These are phyloP conservation scores for Ruellia speciosa DNA, from an alignment of 305 asterid genomes.

Conservation along the genomic window DNA sequence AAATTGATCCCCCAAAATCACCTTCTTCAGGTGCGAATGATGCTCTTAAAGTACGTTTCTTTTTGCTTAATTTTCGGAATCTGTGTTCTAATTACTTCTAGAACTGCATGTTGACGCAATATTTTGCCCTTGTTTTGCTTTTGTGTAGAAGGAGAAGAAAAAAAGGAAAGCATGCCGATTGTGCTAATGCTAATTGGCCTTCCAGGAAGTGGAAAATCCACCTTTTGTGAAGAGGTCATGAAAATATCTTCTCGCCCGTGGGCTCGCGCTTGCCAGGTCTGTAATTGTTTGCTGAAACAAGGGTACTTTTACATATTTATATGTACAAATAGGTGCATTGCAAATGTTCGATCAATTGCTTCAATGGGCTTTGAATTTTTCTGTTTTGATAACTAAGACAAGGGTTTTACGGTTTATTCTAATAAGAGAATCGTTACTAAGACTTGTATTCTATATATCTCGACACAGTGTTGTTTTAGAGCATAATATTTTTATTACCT, in stretches of 20 bases:
- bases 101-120: background rate
- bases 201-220: slow-evolving; percentile 96
- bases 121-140: background rate
- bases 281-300: background rate
- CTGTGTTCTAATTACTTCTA: background rate
- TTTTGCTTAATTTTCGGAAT: background rate
- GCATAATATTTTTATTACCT: background rate
- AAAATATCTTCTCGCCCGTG: slow-evolving; percentile 51
- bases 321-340: background rate
- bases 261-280: slow-evolving; percentile 92
- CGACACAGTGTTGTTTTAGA: background rate
- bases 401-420: too few species aligned
- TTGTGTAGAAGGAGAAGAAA: slow-evolving; percentile 23
- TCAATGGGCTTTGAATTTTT: slow-evolving; percentile 18
- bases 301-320: background rate
- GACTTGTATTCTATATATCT: background rate
- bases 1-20: slow-evolving; percentile 38
- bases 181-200: slow-evolving; percentile 61
- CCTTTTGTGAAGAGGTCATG: slow-evolving; percentile 73
- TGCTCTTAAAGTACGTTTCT: slow-evolving; percentile 1
- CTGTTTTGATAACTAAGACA: too few species aligned
- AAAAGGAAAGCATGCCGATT: slow-evolving; percentile 28
- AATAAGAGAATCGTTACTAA: too few species aligned
- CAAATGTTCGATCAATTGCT: slow-evolving; percentile 37
- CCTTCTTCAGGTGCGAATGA: slow-evolving; percentile 30